Conservation (phyloP, 805 yeast species). For the Starmerella ratchasimensis region DNA sequence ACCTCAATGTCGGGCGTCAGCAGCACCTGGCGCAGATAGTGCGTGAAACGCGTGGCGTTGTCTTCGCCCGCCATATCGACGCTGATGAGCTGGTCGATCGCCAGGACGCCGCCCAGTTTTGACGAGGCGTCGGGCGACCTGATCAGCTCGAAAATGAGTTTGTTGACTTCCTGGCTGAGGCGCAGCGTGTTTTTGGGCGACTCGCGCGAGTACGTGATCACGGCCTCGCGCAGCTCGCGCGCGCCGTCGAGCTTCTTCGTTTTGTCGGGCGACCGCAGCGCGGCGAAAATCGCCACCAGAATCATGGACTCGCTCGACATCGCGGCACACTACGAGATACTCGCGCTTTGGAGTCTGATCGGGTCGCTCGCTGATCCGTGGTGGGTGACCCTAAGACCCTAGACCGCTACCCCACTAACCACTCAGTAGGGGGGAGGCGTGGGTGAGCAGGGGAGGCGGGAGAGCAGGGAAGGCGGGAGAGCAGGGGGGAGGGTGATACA, state of each 20-base stretch:
- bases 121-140: conserved; percentile 59
- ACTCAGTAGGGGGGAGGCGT: too few relatives aligned
- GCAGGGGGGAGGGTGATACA: too few relatives aligned
- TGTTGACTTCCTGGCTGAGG: conserved; percentile 74
- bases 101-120: conserved; percentile 80
- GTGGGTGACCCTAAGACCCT: too few relatives aligned
- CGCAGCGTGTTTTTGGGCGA: conserved; percentile 68
- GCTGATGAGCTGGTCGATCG: conserved; percentile 76
- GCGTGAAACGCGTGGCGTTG: conserved; percentile 82
- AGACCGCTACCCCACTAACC: too few relatives aligned
- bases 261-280: conserved; percentile 20
- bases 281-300: conserved; percentile 22
- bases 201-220: conserved; percentile 65
- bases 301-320: conserved; percentile 24
- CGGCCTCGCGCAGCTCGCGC: conserved; percentile 51
- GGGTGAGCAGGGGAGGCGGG: too few relatives aligned
- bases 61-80: conserved; percentile 65
- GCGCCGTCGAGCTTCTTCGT: conserved; percentile 39
- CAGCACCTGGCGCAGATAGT: conserved; percentile 64
- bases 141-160: conserved; percentile 70
- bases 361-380: too few relatives aligned
- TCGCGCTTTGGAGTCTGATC: too few relatives aligned
- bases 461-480: too few relatives aligned
- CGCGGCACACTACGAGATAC: too few relatives aligned
- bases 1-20: conserved; percentile 73